Conservation (phyloP, 2,329 filamentous ascomycete genomes). For the Fusarium dlaminii region DNA sequence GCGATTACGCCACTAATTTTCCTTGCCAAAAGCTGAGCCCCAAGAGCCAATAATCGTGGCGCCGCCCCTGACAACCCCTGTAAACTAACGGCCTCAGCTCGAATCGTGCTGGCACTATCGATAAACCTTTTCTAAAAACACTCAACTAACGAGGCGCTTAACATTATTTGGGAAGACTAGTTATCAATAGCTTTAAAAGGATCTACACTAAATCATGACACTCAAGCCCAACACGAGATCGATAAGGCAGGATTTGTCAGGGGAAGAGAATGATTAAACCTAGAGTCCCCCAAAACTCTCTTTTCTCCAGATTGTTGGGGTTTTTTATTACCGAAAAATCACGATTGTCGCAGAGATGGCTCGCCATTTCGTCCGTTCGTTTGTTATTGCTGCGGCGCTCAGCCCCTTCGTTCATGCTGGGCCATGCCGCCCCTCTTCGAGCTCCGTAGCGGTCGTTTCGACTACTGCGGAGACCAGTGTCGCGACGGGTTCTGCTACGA, state of each 20-base stretch:
- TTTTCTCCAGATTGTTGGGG: background rate
- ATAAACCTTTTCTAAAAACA: background rate
- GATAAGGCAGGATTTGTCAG: background rate
- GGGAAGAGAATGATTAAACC: background rate
- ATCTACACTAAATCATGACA: background rate
- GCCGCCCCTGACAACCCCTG: background rate
- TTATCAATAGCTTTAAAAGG: background rate
- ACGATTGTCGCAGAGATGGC: background rate
- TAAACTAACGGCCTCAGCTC: background rate
- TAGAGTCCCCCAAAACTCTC: background rate
- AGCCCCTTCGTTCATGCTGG: conserved; percentile 6
- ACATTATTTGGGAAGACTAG: background rate
- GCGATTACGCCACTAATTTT: background rate
- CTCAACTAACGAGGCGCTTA: background rate
- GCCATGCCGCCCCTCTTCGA: conserved; percentile 12
- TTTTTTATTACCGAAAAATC: background rate
- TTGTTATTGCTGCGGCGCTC: conserved; percentile 6
- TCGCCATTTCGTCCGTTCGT: conserved; percentile 19
- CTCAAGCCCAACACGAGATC: background rate
- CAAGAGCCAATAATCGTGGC: background rate
- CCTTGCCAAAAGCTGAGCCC: background rate
- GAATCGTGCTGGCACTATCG: background rate
- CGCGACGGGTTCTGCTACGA: background rate
- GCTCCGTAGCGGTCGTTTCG: background rate
- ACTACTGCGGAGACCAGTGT: background rate